Percentiles rank a stretch among this genome's conserved stretches.
Evolutionary conservation across 1,284 basidiomycete species (phyloP).

Genomic region (Heliocybe sulcata): DNA sequence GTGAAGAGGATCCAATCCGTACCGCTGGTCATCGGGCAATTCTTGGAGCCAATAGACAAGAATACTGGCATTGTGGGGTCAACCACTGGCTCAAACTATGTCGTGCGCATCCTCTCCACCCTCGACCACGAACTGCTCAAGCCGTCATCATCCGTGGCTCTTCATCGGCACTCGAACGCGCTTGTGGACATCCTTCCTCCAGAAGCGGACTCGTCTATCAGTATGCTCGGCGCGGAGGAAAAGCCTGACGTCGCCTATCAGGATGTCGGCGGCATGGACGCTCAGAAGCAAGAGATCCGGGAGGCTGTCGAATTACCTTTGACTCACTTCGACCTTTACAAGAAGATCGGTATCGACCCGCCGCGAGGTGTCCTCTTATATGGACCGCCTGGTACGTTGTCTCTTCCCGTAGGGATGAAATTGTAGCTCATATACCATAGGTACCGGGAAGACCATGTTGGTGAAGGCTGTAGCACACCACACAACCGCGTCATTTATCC

Average conservation of each 20-base stretch:
- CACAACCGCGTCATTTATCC: constrained; percentile 95
- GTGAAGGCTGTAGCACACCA: constrained; percentile 98
- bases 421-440: constrained; percentile 31
- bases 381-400: constrained; percentile 75
- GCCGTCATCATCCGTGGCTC: constrained; percentile 93
- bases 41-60: constrained; percentile 98
- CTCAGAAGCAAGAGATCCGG: constrained; percentile 98
- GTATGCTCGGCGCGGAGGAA: constrained; percentile 91
- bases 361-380: constrained; percentile 92
- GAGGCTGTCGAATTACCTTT: constrained; percentile 99
- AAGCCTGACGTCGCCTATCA: constrained; percentile 87
- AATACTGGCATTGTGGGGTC: constrained; percentile 96
- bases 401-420: constrained; percentile 2
- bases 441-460: constrained; percentile 99
- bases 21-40: constrained; percentile 99
- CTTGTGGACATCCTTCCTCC: constrained; percentile 98
- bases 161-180: constrained; percentile 98
- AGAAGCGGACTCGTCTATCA: constrained; percentile 96
- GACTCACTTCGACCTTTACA: constrained; percentile 96
- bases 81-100: constrained; percentile 98
- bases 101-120: constrained; percentile 95
- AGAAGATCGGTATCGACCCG: constrained; percentile 99
- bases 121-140: constrained; percentile 97
- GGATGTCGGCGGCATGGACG: constrained; percentile 96
- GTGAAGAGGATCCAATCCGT: constrained; percentile 99